A percentile compares a stretch with the other conserved stretches of the same genome.
These are phyloP conservation scores for Fusarium torulosum DNA, from an alignment of 2,329 filamentous ascomycete species.

Conservation along the genomic window DNA sequence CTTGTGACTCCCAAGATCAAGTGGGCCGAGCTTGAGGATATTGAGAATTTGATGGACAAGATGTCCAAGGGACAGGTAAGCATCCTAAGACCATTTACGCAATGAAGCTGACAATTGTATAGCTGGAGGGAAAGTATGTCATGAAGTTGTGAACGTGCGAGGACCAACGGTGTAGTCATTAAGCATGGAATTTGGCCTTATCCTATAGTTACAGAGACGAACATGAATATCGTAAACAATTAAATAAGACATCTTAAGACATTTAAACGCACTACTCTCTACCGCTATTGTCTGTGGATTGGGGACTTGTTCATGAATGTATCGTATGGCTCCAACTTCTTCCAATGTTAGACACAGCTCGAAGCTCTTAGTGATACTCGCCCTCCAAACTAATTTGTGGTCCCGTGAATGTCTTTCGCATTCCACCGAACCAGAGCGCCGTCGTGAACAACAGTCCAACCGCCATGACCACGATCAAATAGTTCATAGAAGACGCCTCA, in stretches of 20 bases:
- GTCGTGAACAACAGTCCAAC: conserved; percentile 39
- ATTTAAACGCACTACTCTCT: too few relatives aligned
- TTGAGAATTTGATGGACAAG: conserved; percentile 32
- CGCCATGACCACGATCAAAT: conserved; percentile 45
- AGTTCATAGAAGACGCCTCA: conserved; percentile 42
- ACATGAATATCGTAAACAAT: too few relatives aligned
- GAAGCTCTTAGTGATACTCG: too few relatives aligned
- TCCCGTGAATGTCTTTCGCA: conserved; percentile 42
- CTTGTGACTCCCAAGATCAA: conserved; percentile 30
- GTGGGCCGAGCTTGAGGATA: conserved; percentile 27
- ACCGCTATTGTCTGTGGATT: too few relatives aligned
- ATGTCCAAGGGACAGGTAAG: conserved; percentile 37
- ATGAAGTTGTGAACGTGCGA: conserved; percentile 15
- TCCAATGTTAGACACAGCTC: too few relatives aligned
- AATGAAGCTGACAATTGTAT: neutral
- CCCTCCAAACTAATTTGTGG: conserved; percentile 25
- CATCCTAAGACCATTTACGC: neutral
- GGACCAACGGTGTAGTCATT: neutral
- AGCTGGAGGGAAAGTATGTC: conserved; percentile 39
- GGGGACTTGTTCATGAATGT: too few relatives aligned
- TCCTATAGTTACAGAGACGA: too few relatives aligned
- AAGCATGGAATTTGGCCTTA: neutral
- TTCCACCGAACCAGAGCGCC: conserved; percentile 33
- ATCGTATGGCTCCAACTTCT: too few relatives aligned
- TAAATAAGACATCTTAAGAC: too few relatives aligned